Evolutionary conservation across 805 yeast species (phyloP).

Genomic region (Lachancea kluyveri): DNA sequence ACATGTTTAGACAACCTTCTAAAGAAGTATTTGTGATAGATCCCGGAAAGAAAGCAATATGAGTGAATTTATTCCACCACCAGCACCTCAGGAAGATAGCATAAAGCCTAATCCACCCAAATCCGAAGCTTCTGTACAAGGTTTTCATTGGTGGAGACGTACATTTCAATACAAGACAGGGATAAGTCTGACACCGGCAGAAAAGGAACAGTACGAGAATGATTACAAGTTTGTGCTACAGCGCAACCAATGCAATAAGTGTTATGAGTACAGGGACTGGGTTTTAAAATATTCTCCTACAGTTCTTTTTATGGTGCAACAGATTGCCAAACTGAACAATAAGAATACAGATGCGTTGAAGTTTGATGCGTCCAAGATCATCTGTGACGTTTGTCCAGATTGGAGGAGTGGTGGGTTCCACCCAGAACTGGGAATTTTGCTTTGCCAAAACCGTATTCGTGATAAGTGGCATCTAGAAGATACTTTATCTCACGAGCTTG

Average conservation of each 20-base stretch:
- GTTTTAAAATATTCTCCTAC: constrained; percentile 75
- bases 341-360: constrained; percentile 9
- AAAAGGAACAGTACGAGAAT: constrained; percentile 47
- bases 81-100: constrained; percentile 15
- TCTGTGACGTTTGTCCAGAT: constrained; percentile 81
- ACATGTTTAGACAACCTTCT: constrained; percentile 2
- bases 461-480: constrained; percentile 83
- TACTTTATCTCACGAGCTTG: constrained; percentile 84
- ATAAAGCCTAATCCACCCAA: constrained; percentile 16
- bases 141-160: constrained; percentile 80
- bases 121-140: constrained; percentile 24
- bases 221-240: constrained; percentile 42
- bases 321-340: constrained; percentile 54
- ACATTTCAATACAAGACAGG: constrained; percentile 68
- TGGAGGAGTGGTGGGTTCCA: constrained; percentile 87
- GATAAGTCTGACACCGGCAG: constrained; percentile 50
- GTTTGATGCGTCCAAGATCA: constrained; percentile 35
- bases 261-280: constrained; percentile 78
- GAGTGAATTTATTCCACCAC: constrained; percentile 2
- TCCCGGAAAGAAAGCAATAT: not conserved
- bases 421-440: constrained; percentile 77
- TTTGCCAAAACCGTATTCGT: constrained; percentile 77
- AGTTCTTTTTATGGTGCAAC: constrained; percentile 80
- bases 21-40: not conserved
- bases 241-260: constrained; percentile 53